phyloP scores from a whole-genome alignment of 2,329 filamentous ascomycete genomes.

The Bipolaris victoriae region DNA sequence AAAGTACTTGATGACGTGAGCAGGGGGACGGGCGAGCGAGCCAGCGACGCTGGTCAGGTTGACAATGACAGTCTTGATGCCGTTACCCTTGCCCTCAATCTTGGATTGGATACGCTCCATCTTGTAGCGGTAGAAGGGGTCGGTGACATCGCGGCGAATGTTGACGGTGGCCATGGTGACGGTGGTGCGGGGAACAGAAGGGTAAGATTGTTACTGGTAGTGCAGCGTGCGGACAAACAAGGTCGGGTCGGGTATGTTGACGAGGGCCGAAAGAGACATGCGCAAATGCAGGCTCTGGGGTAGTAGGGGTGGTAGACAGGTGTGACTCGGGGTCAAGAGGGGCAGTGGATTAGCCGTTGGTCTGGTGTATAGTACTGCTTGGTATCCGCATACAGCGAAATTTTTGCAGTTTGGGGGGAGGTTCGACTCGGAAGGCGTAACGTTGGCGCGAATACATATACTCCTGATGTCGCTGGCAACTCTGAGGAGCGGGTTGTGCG shows the following conservation, averaged over 20 bases:
- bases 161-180: slow-evolving; percentile 96
- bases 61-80: slow-evolving; percentile 98
- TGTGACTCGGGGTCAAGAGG: slow-evolving; percentile 46
- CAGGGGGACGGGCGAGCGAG: slow-evolving; percentile 87
- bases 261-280: slow-evolving; percentile 68
- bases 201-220: slow-evolving; percentile 35
- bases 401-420: slow-evolving; percentile 93
- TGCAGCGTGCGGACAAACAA: slow-evolving; percentile 39
- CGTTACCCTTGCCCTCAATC: slow-evolving; percentile 99
- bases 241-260: slow-evolving; percentile 52
- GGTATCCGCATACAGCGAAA: slow-evolving; percentile 96
- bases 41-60: slow-evolving; percentile 93
- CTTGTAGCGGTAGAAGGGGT: slow-evolving; percentile 99
- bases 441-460: slow-evolving; percentile 99
- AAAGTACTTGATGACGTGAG: slow-evolving; percentile 99
- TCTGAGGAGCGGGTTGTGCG: slow-evolving; percentile 40
- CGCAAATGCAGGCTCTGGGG: slow-evolving; percentile 50
- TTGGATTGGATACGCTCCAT: slow-evolving; percentile 99
- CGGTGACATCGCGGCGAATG: slow-evolving; percentile 93
- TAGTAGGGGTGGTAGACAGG: slow-evolving; percentile 41
- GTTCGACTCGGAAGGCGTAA: slow-evolving; percentile 92
- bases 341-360: slow-evolving; percentile 80
- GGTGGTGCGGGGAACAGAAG: slow-evolving; percentile 48
- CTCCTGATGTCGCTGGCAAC: slow-evolving; percentile 58
- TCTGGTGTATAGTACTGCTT: slow-evolving; percentile 86